These are phyloP conservation scores for Deakozyma indianensis DNA, from an alignment of 805 yeast species.

Conservation along the genomic window DNA sequence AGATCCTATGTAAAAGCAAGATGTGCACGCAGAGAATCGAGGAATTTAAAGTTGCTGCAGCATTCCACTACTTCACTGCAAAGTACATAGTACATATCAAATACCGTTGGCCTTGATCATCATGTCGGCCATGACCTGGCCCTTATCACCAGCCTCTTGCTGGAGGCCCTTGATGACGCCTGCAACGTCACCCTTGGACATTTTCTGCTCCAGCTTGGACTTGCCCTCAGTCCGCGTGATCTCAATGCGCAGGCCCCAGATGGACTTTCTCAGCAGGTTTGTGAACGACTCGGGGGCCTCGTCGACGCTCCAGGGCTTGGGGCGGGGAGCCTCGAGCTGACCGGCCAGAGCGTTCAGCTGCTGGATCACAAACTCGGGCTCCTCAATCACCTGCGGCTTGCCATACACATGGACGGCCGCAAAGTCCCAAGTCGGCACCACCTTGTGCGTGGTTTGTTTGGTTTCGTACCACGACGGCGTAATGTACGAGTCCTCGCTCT, in stretches of 20 bases:
- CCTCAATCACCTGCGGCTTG: slow-evolving; percentile 30
- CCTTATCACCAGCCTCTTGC: neutral
- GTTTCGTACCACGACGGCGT: slow-evolving; percentile 44
- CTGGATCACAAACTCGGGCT: slow-evolving; percentile 28
- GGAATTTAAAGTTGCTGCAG: no score
- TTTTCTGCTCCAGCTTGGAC: slow-evolving; percentile 45
- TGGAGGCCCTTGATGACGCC: slow-evolving; percentile 34
- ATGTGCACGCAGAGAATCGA: no score
- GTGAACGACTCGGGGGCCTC: slow-evolving; percentile 43
- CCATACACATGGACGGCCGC: slow-evolving; percentile 45
- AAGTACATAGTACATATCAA: no score
- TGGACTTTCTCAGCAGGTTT: slow-evolving; percentile 30
- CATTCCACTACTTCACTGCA: no score
- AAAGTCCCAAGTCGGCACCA: slow-evolving; percentile 62
- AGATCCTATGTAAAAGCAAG: no score
- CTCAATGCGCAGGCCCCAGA: slow-evolving; percentile 42
- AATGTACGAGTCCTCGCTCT: slow-evolving; percentile 34
- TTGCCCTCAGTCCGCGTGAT: slow-evolving; percentile 34
- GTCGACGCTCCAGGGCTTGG: slow-evolving; percentile 35
- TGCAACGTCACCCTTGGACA: slow-evolving; percentile 28
- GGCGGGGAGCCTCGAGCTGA: slow-evolving; percentile 30
- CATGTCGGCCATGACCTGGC: neutral
- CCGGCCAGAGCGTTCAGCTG: slow-evolving; percentile 32
- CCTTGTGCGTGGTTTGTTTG: slow-evolving; percentile 41
- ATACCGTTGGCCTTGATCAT: neutral